Percentiles rank a stretch among this genome's conserved stretches.
phyloP scores from a whole-genome alignment of 2,329 filamentous ascomycete species.

The Ceratocystis lukuohia region DNA sequence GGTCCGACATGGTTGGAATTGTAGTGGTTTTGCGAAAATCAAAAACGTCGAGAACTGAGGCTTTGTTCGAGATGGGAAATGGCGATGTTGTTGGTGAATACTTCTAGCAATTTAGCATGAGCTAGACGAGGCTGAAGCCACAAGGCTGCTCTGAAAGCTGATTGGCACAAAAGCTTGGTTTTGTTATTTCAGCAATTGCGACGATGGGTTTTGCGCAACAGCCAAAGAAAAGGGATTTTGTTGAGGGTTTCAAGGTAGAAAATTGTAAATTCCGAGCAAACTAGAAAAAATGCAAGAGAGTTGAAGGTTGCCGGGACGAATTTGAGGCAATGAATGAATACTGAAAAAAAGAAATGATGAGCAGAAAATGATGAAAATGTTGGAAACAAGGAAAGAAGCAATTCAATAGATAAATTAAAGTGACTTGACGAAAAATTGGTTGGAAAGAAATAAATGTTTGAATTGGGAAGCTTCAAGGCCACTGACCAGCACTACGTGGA shows the following conservation, averaged over 20 bases:
- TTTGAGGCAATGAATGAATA: background rate
- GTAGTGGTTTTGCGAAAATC: background rate
- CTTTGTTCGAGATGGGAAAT: no score
- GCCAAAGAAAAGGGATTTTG: background rate
- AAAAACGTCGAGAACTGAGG: background rate
- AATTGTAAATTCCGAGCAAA: background rate
- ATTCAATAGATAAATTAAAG: background rate
- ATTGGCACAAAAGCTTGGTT: background rate
- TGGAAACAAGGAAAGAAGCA: background rate
- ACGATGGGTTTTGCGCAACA: background rate
- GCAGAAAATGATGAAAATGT: background rate
- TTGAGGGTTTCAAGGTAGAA: background rate
- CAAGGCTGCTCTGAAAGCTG: background rate
- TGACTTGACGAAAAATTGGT: background rate
- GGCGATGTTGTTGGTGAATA: no score
- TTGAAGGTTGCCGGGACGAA: background rate
- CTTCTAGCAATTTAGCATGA: background rate
- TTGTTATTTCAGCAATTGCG: background rate
- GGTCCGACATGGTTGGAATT: conserved; percentile 15
- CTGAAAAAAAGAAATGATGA: conserved; percentile 3
- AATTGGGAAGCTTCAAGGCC: background rate
- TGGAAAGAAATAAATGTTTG: conserved; percentile 8
- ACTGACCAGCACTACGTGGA: background rate
- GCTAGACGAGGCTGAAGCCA: background rate
- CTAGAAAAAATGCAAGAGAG: background rate